Conservation (phyloP, 129 eudicot species). For the Gnaphalium uliginosum region DNA sequence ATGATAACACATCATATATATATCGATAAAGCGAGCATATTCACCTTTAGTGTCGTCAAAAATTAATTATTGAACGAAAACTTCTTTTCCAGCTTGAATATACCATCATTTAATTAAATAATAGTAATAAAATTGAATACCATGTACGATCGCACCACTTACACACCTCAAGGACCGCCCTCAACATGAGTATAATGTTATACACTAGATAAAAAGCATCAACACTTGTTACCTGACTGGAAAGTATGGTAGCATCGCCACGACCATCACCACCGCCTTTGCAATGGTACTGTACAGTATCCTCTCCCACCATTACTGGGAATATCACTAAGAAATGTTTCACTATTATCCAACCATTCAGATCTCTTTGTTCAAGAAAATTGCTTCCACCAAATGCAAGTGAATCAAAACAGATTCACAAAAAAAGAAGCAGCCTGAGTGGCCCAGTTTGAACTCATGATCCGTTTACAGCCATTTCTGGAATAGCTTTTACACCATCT, state of each 20-base stretch:
- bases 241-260: constrained; percentile 25
- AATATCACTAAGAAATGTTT: constrained; percentile 26
- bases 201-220: constrained; percentile 30
- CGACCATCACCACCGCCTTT: constrained; percentile 30
- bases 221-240: constrained; percentile 27
- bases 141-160: neutral
- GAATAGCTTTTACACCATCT: constrained; percentile 28
- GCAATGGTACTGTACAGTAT: constrained; percentile 72
- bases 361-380: constrained; percentile 22
- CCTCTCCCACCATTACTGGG: constrained; percentile 41
- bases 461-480: constrained; percentile 72
- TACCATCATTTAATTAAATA: neutral
- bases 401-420: constrained; percentile 20
- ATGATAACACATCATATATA: too few relatives aligned
- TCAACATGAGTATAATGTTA: constrained; percentile 17
- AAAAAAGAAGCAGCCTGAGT: constrained; percentile 18
- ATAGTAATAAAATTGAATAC: neutral
- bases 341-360: constrained; percentile 23
- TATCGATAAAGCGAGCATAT: too few relatives aligned
- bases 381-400: constrained; percentile 26
- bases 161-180: neutral
- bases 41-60: too few relatives aligned
- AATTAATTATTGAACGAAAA: neutral
- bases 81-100: neutral
- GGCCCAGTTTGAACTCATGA: constrained; percentile 44